Evolutionary conservation across 2,329 filamentous ascomycete genomes (phyloP), one percentile per base, ranked within the genome.

Genomic region (Colletotrichum euphorbiae): DNA sequence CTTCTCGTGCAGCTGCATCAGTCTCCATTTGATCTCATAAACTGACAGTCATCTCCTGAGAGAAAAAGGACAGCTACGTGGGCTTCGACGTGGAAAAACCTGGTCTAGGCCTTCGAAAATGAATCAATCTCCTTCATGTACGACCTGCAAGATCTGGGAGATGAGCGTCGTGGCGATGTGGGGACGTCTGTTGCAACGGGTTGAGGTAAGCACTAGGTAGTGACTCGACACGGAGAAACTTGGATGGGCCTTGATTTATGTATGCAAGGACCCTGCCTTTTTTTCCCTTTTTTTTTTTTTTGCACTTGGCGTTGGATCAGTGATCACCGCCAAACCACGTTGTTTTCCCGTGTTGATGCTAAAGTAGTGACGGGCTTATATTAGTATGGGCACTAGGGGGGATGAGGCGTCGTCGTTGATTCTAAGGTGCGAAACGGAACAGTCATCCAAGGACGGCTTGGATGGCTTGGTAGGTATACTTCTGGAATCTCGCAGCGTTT

Each of bases 251-350:
- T 46, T 55, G 38, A 6, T 59, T 60, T 68, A 55, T 68, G 60
- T 50, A 55, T 56, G 54, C 61, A 65, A 65, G 54, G 62, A 54
- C 66, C 64, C 61, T 68, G 65, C 54, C 50, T 65, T 61, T 40
- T 28, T 33, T 28, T 51, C n/a, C n/a, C n/a, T n/a, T n/a, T n/a
- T n/a, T n/a, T n/a, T 55, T 65, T 61, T 40, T 28, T 33, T 28
- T 51, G 15, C 46, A 15, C 12, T 4, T 24, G 36, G 52, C 11
- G 28, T 8, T 19, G 52, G 52, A 33, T 42, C 28, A 24, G 12
- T 56, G 52, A 28, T 56, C 52, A 21, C 11, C 21, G 52, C 28
- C 19, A n/a, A 15, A 28, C 52, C 17, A 28, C 4, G 24, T 28
- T 28, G 33, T 55, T 21, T 21, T 21, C 21, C 21, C 21, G 21